phyloP scores from a whole-genome alignment of 495 filamentous ascomycete genomes.

The Penicillium steckii region DNA sequence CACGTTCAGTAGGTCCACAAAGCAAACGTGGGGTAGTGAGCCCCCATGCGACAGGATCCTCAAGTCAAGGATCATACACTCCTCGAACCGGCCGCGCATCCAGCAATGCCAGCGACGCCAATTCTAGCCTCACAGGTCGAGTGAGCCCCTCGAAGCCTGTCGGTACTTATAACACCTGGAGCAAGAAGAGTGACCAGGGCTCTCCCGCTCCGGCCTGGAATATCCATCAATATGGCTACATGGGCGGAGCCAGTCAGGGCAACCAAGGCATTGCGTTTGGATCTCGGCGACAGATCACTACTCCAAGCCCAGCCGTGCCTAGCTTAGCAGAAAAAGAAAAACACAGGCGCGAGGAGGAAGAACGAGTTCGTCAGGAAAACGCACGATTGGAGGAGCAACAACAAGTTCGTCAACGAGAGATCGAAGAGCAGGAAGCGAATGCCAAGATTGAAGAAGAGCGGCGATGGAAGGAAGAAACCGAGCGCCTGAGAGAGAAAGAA shows the following conservation, averaged over 20 bases:
- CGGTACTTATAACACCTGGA: constrained; percentile 80
- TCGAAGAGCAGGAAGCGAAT: constrained; percentile 66
- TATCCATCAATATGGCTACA: constrained; percentile 97
- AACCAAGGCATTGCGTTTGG: constrained; percentile 94
- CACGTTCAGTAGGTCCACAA: constrained; percentile 65
- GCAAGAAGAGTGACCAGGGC: constrained; percentile 76
- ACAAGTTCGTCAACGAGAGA: constrained; percentile 56
- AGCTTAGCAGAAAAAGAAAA: constrained; percentile 68
- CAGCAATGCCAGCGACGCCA: constrained; percentile 68
- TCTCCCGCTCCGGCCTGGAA: constrained; percentile 93
- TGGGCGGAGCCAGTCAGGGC: constrained; percentile 95
- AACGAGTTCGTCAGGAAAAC: constrained; percentile 55
- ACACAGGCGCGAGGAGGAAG: constrained; percentile 58
- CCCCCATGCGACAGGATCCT: constrained; percentile 67
- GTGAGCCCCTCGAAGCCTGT: constrained; percentile 61
- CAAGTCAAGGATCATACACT: constrained; percentile 34
- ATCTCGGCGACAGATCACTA: constrained; percentile 88
- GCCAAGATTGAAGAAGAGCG: constrained; percentile 69
- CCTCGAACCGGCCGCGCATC: constrained; percentile 51
- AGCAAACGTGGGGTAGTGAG: constrained; percentile 60
- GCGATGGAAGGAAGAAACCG: constrained; percentile 77
- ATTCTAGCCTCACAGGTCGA: constrained; percentile 53
- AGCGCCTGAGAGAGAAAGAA: constrained; percentile 66
- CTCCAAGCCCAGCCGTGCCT: constrained; percentile 72
- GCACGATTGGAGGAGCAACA: constrained; percentile 61